A percentile compares a stretch with the other conserved stretches of the same genome.
Evolutionary conservation across 805 yeast genomes (phyloP).

Genomic region (Starmerella bombicola): DNA sequence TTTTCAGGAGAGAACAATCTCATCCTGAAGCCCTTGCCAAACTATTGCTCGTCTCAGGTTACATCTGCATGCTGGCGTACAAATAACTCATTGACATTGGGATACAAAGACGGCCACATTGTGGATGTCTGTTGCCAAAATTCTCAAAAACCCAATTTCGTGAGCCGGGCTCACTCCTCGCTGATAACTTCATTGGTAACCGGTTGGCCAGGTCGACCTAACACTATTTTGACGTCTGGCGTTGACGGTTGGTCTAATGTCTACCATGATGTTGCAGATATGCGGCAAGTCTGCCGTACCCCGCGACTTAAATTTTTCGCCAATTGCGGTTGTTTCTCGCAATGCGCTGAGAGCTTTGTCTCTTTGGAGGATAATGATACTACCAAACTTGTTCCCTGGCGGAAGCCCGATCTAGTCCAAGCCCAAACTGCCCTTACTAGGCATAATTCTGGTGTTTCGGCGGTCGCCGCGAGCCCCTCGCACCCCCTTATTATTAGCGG

Average conservation of each 20-base stretch:
- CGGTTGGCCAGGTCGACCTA: constrained; percentile 31
- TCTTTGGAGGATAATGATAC: constrained; percentile 35
- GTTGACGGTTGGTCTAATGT: constrained; percentile 35
- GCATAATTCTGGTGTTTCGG: constrained; percentile 34
- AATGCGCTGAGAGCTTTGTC: constrained; percentile 28
- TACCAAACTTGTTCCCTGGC: constrained; percentile 30
- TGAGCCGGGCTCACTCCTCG: constrained; percentile 32
- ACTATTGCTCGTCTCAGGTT: constrained; percentile 8
- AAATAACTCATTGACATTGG: constrained; percentile 38
- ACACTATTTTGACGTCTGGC: constrained; percentile 29
- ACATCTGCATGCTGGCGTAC: constrained; percentile 40
- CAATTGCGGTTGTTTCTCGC: constrained; percentile 20
- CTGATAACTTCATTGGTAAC: constrained; percentile 30
- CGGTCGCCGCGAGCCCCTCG: constrained; percentile 32
- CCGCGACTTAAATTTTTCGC: constrained; percentile 9
- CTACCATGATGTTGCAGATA: constrained; percentile 30
- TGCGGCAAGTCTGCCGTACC: constrained; percentile 14
- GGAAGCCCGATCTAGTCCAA: constrained; percentile 25
- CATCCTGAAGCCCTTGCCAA: constrained; percentile 25
- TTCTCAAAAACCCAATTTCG: constrained; percentile 29
- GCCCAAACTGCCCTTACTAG: constrained; percentile 30
- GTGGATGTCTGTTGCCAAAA: constrained; percentile 41
- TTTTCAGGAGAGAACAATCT: constrained; percentile 20
- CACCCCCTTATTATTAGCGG: constrained; percentile 42
- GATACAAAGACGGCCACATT: constrained; percentile 46